A percentile compares a stretch with the other conserved stretches of the same genome.
These are phyloP conservation scores for Fusarium palustre DNA, from an alignment of 2,329 filamentous ascomycete genomes.

Conservation along the genomic window DNA sequence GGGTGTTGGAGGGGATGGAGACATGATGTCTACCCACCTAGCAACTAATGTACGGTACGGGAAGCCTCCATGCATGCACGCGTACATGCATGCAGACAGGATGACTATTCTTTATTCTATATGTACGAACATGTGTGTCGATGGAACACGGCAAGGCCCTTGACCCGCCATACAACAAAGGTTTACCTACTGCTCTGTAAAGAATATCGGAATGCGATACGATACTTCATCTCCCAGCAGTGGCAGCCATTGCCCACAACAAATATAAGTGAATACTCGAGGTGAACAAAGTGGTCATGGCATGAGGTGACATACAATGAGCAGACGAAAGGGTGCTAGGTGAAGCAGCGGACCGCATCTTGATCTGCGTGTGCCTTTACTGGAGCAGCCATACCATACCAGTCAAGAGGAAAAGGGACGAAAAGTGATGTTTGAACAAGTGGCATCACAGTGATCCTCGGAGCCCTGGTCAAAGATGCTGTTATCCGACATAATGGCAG, in stretches of 20 bases:
- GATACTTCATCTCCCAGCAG: constrained; percentile 28
- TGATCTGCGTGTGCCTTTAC: constrained; percentile 26
- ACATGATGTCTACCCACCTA: constrained; percentile 44
- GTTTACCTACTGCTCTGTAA: constrained; percentile 30
- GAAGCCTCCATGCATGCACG: constrained; percentile 42
- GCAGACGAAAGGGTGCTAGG: constrained; percentile 18
- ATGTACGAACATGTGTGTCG: constrained; percentile 46
- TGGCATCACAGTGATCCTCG: constrained; percentile 12
- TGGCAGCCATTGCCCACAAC: constrained; percentile 7
- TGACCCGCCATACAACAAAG: constrained; percentile 11
- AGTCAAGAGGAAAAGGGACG: constrained; percentile 18
- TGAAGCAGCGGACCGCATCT: constrained; percentile 34
- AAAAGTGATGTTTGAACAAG: background rate
- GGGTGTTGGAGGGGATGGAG: constrained; percentile 39
- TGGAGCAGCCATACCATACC: constrained; percentile 11
- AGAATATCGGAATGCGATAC: constrained; percentile 21
- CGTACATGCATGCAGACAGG: constrained; percentile 42
- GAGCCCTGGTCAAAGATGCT: constrained; percentile 26
- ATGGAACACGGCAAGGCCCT: constrained; percentile 31
- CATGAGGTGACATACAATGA: constrained; percentile 1
- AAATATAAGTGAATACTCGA: background rate
- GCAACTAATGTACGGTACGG: constrained; percentile 46
- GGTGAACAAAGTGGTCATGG: background rate
- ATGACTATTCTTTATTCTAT: constrained; percentile 31
- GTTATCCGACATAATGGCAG: constrained; percentile 33